phyloP scores from a whole-genome alignment of 805 yeast genomes.

The Starmerella floricola region DNA sequence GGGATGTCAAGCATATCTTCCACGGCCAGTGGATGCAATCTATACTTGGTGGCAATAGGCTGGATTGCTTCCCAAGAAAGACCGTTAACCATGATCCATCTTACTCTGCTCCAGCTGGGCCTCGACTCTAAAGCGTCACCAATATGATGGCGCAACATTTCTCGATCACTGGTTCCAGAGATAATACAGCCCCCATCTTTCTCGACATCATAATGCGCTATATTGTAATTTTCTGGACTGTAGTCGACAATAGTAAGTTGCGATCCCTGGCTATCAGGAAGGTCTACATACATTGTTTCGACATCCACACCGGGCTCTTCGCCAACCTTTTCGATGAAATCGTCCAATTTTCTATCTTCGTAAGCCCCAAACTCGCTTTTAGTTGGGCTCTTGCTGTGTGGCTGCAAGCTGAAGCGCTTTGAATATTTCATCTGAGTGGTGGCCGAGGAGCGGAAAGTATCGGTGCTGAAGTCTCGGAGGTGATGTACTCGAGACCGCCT shows the following conservation, averaged over 20 bases:
- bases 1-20: conserved; percentile 56
- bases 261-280: conserved; percentile 41
- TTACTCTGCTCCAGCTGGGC: conserved; percentile 40
- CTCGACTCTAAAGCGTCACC: conserved; percentile 26
- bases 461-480: not conserved
- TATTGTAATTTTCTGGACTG: conserved; percentile 34
- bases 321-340: conserved; percentile 27
- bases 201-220: conserved; percentile 33
- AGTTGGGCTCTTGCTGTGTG: not conserved
- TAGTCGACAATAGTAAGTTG: conserved; percentile 45
- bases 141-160: conserved; percentile 5
- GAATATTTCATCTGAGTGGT: not conserved
- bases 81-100: conserved; percentile 50
- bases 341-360: not conserved
- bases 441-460: not conserved
- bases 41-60: conserved; percentile 34
- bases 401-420: conserved; percentile 14
- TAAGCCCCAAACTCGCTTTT: not conserved
- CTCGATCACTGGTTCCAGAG: conserved; percentile 9
- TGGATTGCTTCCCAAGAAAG: conserved; percentile 50
- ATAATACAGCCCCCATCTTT: conserved; percentile 26
- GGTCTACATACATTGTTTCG: conserved; percentile 38
- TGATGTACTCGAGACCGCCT: too few relatives aligned
- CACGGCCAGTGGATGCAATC: conserved; percentile 43
- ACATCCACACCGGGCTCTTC: conserved; percentile 53